Percentiles rank a stretch among this genome's conserved stretches.
Conservation (phyloP, 179 eudicot species). For the Drosera spatulata region DNA sequence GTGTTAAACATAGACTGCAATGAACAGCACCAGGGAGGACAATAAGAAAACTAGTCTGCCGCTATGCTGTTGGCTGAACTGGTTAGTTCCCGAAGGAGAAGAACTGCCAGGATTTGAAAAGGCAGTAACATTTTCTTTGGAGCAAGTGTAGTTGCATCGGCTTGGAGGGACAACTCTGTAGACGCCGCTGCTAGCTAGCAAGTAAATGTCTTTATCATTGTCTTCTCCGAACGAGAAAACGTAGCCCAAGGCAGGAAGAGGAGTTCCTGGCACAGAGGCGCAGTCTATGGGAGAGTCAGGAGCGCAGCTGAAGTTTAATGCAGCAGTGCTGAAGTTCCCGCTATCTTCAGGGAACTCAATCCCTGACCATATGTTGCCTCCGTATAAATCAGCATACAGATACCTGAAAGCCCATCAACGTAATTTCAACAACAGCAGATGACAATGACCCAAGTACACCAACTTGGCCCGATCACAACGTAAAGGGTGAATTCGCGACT, state of each 20-base stretch:
- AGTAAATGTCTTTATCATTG: slow-evolving; percentile 39
- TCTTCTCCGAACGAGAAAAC: slow-evolving; percentile 70
- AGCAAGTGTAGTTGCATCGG: slow-evolving; percentile 53
- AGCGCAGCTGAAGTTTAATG: slow-evolving; percentile 46
- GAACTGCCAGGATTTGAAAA: slow-evolving; percentile 9
- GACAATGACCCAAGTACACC: no score
- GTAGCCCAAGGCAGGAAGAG: slow-evolving; percentile 53
- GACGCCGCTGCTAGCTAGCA: slow-evolving; percentile 65
- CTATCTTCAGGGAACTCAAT: slow-evolving; percentile 51
- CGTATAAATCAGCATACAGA: slow-evolving; percentile 66
- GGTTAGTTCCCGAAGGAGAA: slow-evolving; percentile 20
- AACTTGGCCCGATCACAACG: no score
- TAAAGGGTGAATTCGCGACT: no score
- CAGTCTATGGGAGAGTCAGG: slow-evolving; percentile 53
- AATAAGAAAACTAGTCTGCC: slow-evolving; percentile 13
- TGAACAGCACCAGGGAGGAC: slow-evolving; percentile 13
- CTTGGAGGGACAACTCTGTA: slow-evolving; percentile 66
- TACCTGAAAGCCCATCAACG: slow-evolving; percentile 29
- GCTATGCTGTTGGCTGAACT: slow-evolving; percentile 9
- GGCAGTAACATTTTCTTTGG: slow-evolving; percentile 34
- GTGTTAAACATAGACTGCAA: slow-evolving; percentile 7
- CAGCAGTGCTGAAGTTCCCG: slow-evolving; percentile 44
- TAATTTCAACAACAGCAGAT: not conserved
- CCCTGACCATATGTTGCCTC: slow-evolving; percentile 58
- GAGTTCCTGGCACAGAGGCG: slow-evolving; percentile 33